Base-by-base conservation (phyloP, 495 filamentous ascomycete species). In the Letharia columbiana region DNA sequence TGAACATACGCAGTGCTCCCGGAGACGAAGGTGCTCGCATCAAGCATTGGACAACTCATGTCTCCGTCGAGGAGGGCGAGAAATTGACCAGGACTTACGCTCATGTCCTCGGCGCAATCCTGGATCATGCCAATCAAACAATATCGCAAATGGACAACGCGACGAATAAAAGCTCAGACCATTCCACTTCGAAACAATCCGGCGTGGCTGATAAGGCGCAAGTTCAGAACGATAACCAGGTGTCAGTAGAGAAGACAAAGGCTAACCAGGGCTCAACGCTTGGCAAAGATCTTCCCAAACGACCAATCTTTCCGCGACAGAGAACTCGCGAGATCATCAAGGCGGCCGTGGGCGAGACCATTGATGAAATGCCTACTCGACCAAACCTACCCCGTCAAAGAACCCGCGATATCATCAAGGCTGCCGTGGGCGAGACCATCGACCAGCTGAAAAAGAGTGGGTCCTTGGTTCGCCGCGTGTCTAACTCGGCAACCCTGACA, bases 21-120 rank as follows among this genome's bases (percentile, higher is more conserved):
- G 76, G 76, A 5, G 64, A 72, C 13, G 80, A 81, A 60, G 79
- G 79, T n/a, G 77, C 80, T 54, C 67, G 80, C 60, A 66, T 82
- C 52, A 77, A 80, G 61, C 80, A 81, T 68, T 82, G 80, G 80
- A 78, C 76, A 40, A 75, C 80, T 45, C 67, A 76, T 35, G 71
- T 82, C 15, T 78, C 79, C 10, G 75, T 76, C n/a, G 71, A 72
- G 15, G 73, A 80, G 62, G 80, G 73, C n/a, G 67, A 71, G 17
- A 68, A 44, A 12, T 65, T 73, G 18, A 65, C 68, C 10, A 61
- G 49, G 35, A 64, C 65, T 4, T 66, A 73, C 42, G 65, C 70
- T 1, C 56, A 70, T 52, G 61, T 70, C 28, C 63, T 74, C 2
- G 57, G 60, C 18, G 44, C 61, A n/a, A 69, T 71, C 23, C 40